Conservation (phyloP, 2,329 filamentous ascomycete genomes). For the Tolypocladium sp. region DNA sequence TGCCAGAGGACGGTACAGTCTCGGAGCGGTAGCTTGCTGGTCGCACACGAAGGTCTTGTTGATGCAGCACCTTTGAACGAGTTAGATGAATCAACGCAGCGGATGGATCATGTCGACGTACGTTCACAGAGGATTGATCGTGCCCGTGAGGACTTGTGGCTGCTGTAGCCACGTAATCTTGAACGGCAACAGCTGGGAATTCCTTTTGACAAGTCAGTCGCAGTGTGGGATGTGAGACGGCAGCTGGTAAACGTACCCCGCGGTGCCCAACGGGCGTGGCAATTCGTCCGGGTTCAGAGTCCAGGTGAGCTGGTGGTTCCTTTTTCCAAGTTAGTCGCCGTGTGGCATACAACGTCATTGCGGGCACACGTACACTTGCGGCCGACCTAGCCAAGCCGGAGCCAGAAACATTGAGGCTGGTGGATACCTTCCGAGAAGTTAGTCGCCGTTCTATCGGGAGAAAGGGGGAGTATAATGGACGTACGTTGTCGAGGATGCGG, state of each 20-base stretch:
- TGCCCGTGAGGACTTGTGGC: neutral
- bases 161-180: neutral
- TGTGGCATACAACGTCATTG: neutral
- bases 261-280: neutral
- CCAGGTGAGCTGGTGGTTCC: constrained; percentile 3
- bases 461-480: neutral
- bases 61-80: neutral
- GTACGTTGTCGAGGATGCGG: constrained; percentile 7
- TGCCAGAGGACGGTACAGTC: neutral
- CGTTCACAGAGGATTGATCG: neutral
- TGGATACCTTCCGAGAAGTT: constrained; percentile 10
- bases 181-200: neutral
- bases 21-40: neutral
- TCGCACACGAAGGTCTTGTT: neutral
- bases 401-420: constrained; percentile 3
- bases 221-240: neutral
- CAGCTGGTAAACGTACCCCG: neutral
- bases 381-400: neutral
- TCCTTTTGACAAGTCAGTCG: neutral
- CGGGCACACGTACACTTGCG: constrained; percentile 7
- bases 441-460: constrained; percentile 3
- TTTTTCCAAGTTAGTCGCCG: constrained; percentile 7
- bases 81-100: neutral
- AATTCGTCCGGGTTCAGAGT: neutral
- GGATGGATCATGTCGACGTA: neutral